Evolutionary conservation across 192 early-diverging fungal genomes (phyloP).

Genomic region (Backusella westeae): DNA sequence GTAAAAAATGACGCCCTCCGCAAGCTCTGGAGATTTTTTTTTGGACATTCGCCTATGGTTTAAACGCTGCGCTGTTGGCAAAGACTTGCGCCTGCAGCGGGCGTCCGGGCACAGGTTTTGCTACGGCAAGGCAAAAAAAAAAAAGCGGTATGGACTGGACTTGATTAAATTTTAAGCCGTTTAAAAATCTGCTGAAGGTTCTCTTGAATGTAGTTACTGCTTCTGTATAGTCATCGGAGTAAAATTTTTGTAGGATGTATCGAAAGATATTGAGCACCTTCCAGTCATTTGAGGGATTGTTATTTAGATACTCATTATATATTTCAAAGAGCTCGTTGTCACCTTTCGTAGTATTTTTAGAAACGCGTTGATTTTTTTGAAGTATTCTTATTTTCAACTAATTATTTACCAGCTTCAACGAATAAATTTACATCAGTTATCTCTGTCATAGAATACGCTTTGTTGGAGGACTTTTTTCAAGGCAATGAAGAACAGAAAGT

Average conservation of each 20-base stretch:
- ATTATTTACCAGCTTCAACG: slow-evolving; percentile 4
- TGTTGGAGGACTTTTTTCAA: no score
- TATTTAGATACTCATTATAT: not conserved
- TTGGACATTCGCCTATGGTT: no score
- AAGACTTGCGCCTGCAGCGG: no score
- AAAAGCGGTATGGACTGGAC: no score
- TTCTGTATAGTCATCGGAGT: slow-evolving; percentile 1
- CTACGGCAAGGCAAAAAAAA: no score
- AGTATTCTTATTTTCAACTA: slow-evolving; percentile 1
- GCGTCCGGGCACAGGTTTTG: no score
- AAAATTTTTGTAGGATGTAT: slow-evolving; percentile 7
- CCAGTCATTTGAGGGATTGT: not conserved
- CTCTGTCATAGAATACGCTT: not conserved
- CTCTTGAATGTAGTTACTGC: slow-evolving; percentile 7
- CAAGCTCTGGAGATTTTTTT: not conserved
- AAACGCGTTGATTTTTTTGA: slow-evolving; percentile 8
- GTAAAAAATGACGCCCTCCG: no score
- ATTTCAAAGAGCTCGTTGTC: slow-evolving; percentile 3
- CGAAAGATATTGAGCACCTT: slow-evolving; percentile 10
- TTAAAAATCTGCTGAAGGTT: slow-evolving; percentile 9
- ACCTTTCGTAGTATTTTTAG: slow-evolving; percentile 4
- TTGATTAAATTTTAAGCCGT: no score
- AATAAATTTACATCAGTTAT: slow-evolving; percentile 3
- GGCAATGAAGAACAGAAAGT: no score
- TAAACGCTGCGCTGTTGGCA: no score